Conservation (phyloP, 345 rosid species). For the Hevea brasiliensis region DNA sequence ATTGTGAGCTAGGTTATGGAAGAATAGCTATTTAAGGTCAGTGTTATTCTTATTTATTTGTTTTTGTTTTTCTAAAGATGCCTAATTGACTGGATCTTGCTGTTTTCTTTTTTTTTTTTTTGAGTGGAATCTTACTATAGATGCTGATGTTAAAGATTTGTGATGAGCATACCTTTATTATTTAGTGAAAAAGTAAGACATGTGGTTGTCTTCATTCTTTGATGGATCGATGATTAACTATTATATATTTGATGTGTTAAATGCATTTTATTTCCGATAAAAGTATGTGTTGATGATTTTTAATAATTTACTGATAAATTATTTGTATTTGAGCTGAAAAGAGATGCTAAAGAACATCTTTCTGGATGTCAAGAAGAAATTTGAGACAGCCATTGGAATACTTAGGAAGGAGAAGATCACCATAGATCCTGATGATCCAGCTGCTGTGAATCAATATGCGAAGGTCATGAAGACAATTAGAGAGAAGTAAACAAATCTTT, state of each 20-base stretch:
- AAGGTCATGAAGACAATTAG: conserved; percentile 86
- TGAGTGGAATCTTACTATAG: not conserved
- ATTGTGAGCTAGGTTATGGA: not conserved
- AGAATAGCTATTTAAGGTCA: not conserved
- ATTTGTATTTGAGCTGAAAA: conserved; percentile 28
- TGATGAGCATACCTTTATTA: not conserved
- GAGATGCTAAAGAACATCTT: conserved; percentile 94
- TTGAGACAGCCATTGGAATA: conserved; percentile 75
- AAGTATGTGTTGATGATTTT: not conserved
- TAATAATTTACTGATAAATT: conserved; percentile 14
- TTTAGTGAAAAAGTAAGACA: not conserved
- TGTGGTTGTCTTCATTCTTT: not conserved
- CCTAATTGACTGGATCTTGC: not conserved
- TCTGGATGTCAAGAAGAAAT: conserved; percentile 79
- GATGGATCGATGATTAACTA: not conserved
- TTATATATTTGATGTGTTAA: not conserved
- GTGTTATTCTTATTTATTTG: not conserved
- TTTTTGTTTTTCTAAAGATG: not conserved
- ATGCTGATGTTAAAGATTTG: not conserved
- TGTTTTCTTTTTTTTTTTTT: too few relatives aligned
- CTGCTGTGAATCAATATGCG: conserved; percentile 83
- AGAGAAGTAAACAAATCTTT: conserved; percentile 61
- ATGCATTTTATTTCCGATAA: conserved; percentile 9
- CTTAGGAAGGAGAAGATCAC: conserved; percentile 88
- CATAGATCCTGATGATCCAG: conserved; percentile 82